Evolutionary conservation across 495 filamentous ascomycete genomes (phyloP).

Genomic region (Talaromyces trachyspermus): DNA sequence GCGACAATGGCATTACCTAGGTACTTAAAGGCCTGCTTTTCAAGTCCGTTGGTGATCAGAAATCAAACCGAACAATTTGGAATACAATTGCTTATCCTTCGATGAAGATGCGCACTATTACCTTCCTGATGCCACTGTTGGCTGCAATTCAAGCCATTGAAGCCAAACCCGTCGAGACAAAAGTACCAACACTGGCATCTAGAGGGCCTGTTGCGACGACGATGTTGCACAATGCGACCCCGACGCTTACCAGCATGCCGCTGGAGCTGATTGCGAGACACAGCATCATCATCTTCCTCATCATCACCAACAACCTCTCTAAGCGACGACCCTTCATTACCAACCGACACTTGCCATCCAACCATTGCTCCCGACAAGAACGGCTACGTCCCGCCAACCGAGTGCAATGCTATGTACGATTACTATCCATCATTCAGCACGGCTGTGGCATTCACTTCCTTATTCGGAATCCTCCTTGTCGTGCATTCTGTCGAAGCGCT

Average conservation of each 20-base stretch:
- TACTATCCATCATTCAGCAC: slow-evolving; percentile 16
- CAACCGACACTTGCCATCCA: slow-evolving; percentile 20
- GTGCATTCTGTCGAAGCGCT: slow-evolving; percentile 31
- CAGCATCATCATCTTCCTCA: not conserved
- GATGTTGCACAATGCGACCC: no score
- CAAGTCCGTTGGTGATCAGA: no score
- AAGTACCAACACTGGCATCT: not conserved
- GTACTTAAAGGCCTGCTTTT: no score
- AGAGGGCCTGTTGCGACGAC: no score
- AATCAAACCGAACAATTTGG: no score
- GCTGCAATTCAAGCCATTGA: not conserved
- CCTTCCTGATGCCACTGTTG: not conserved
- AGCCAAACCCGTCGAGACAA: not conserved
- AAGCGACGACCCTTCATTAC: not conserved
- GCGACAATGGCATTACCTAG: no score
- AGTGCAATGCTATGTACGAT: slow-evolving; percentile 35
- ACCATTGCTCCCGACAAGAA: slow-evolving; percentile 30
- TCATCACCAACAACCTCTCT: not conserved
- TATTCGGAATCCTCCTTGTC: slow-evolving; percentile 31
- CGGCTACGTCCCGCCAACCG: slow-evolving; percentile 29
- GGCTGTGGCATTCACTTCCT: slow-evolving; percentile 24
- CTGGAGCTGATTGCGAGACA: no score
- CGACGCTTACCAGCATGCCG: no score
- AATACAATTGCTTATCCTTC: no score
- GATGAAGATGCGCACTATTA: not conserved